phyloP scores from a whole-genome alignment of 2,329 filamentous ascomycete genomes.

The Raffaelea albimanens region DNA sequence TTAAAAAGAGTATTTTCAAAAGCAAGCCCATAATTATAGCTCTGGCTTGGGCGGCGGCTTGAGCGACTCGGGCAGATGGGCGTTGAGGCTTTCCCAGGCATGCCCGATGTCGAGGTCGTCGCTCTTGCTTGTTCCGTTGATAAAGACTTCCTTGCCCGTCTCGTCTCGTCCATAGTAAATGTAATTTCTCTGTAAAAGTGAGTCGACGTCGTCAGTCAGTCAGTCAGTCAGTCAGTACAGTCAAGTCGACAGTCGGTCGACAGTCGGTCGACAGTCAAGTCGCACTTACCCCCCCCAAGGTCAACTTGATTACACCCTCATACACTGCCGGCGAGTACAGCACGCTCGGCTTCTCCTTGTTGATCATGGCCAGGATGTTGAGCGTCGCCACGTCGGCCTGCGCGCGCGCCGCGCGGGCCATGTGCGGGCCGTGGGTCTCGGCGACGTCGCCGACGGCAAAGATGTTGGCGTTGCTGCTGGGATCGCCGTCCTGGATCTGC shows the following conservation, averaged over 20 bases:
- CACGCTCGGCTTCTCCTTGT: background rate
- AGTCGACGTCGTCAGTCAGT: background rate
- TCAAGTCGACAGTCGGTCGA: too few species aligned
- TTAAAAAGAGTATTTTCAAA: too few species aligned
- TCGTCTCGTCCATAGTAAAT: background rate
- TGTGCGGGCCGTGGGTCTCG: background rate
- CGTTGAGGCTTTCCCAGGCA: background rate
- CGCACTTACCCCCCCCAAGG: background rate
- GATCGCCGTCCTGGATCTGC: background rate
- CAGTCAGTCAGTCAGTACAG: too few species aligned
- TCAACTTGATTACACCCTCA: background rate
- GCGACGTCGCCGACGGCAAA: background rate
- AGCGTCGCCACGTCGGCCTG: background rate
- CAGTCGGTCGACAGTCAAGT: too few species aligned
- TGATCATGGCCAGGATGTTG: background rate
- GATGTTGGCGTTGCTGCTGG: background rate
- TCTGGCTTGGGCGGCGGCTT: too few species aligned
- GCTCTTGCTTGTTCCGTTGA: background rate
- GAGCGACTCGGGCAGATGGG: background rate
- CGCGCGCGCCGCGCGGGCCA: background rate
- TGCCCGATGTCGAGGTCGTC: background rate
- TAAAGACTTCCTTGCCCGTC: background rate
- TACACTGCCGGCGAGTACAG: background rate
- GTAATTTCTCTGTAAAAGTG: background rate
- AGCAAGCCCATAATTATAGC: too few species aligned